These are phyloP conservation scores for Rhizophora mangle DNA, from an alignment of 345 rosid genomes.

Conservation along the genomic window DNA sequence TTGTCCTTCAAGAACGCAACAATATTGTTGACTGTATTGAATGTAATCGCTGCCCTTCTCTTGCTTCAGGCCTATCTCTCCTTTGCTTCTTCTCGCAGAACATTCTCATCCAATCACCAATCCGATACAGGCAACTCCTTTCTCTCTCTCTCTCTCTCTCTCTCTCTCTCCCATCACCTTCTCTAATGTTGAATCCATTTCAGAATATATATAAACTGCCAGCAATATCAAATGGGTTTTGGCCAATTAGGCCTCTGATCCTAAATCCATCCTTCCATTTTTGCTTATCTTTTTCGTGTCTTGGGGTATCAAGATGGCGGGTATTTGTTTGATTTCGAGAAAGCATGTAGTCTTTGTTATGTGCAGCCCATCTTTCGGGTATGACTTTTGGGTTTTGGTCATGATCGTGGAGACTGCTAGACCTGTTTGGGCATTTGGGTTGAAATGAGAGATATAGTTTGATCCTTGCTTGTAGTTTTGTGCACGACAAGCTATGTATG, in stretches of 20 bases:
- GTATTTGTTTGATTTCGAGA: neutral
- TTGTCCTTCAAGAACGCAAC: slow-evolving; percentile 83
- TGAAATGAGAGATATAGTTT: neutral
- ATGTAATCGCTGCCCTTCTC: slow-evolving; percentile 48
- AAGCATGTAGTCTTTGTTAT: too few species aligned
- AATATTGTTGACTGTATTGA: slow-evolving; percentile 52
- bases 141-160: neutral
- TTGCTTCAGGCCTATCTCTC: slow-evolving; percentile 60
- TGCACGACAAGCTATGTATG: too few species aligned
- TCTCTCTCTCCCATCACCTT: too few species aligned
- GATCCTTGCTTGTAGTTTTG: neutral
- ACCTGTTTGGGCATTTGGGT: too few species aligned
- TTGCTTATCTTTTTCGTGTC: neutral
- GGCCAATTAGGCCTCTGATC: neutral
- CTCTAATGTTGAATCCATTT: too few species aligned
- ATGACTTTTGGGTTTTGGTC: neutral
- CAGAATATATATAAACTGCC: too few species aligned
- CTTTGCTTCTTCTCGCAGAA: slow-evolving; percentile 40
- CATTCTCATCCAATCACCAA: slow-evolving; percentile 33
- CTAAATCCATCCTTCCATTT: neutral
- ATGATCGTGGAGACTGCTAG: neutral
- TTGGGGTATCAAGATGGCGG: neutral
- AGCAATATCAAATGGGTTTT: neutral
- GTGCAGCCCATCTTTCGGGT: neutral
- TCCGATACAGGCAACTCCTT: slow-evolving; percentile 41